Conservation (phyloP, 2,329 filamentous ascomycete species). For the Meredithiella fracta region DNA sequence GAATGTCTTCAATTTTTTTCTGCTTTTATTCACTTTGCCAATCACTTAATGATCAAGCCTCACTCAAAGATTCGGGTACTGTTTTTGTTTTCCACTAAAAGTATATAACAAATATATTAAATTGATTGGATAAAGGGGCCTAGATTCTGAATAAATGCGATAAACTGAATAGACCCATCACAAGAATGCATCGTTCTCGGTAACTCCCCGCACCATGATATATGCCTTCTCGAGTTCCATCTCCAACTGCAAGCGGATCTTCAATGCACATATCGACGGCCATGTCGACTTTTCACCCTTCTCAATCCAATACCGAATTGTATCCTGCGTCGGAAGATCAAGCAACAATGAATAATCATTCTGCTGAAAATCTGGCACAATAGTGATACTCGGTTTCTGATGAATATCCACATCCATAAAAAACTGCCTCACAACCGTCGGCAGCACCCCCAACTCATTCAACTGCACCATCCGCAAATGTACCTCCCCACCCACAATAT, state of each 20-base stretch:
- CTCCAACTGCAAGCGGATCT: constrained; percentile 70
- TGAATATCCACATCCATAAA: constrained; percentile 62
- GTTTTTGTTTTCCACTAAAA: too few relatives aligned
- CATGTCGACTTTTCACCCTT: constrained; percentile 78
- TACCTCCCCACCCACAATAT: constrained; percentile 59
- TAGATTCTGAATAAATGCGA: not conserved
- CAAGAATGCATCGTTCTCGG: constrained; percentile 14
- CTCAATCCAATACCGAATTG: constrained; percentile 69
- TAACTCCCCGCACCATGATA: constrained; percentile 48
- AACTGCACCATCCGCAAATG: constrained; percentile 69
- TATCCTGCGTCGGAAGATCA: constrained; percentile 63
- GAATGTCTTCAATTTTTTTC: too few relatives aligned
- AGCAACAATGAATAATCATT: constrained; percentile 62
- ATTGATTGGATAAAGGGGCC: too few relatives aligned
- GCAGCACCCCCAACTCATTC: constrained; percentile 59
- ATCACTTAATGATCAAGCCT: too few relatives aligned
- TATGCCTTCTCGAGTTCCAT: constrained; percentile 77
- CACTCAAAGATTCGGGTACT: too few relatives aligned
- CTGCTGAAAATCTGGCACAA: constrained; percentile 63
- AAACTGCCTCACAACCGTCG: constrained; percentile 53
- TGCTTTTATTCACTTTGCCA: too few relatives aligned
- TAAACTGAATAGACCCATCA: not conserved
- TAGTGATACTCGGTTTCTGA: constrained; percentile 47
- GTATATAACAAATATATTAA: too few relatives aligned
- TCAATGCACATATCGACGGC: constrained; percentile 71